These are phyloP conservation scores for Escovopsis weberi DNA, from an alignment of 2,329 filamentous ascomycete genomes.

Conservation along the genomic window DNA sequence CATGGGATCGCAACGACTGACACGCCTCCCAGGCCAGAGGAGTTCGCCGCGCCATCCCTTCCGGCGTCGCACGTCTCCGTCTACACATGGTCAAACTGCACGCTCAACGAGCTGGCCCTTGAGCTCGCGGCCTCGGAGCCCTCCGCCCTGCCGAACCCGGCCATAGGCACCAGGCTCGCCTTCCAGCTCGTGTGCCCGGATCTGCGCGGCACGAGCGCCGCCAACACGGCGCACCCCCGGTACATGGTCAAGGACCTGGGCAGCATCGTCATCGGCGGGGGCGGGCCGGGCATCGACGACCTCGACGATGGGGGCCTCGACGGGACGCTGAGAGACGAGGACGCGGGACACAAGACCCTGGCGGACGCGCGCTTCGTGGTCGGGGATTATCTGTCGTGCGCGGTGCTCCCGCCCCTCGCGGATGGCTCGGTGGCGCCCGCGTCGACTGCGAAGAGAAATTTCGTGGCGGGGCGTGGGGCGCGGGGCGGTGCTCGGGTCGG, in stretches of 20 bases:
- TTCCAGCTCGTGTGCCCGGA: conserved; percentile 83
- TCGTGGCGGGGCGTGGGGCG: conserved; percentile 9
- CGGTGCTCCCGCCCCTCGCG: conserved; percentile 58
- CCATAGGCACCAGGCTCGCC: conserved; percentile 69
- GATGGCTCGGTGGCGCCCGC: conserved; percentile 61
- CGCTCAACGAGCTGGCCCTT: conserved; percentile 64
- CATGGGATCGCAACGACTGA: neutral
- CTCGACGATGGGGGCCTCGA: conserved; percentile 21
- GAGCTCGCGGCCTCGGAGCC: conserved; percentile 56
- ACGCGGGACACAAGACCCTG: conserved; percentile 58
- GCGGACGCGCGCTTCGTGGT: conserved; percentile 69
- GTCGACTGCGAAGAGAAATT: conserved; percentile 21
- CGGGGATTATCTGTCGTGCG: conserved; percentile 77
- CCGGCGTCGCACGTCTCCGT: conserved; percentile 54
- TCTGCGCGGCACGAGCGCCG: conserved; percentile 26
- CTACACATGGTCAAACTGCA: conserved; percentile 76
- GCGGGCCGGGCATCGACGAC: conserved; percentile 29
- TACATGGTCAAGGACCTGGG: conserved; percentile 74
- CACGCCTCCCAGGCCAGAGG: conserved; percentile 42
- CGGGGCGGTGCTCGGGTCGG: conserved; percentile 13
- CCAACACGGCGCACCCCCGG: conserved; percentile 25
- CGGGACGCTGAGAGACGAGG: conserved; percentile 23
- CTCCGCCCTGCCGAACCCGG: conserved; percentile 53
- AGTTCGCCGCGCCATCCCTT: conserved; percentile 47
- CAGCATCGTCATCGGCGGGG: conserved; percentile 60